Evolutionary conservation across 2,329 filamentous ascomycete genomes (phyloP).

Genomic region (Rutstroemia sp.): DNA sequence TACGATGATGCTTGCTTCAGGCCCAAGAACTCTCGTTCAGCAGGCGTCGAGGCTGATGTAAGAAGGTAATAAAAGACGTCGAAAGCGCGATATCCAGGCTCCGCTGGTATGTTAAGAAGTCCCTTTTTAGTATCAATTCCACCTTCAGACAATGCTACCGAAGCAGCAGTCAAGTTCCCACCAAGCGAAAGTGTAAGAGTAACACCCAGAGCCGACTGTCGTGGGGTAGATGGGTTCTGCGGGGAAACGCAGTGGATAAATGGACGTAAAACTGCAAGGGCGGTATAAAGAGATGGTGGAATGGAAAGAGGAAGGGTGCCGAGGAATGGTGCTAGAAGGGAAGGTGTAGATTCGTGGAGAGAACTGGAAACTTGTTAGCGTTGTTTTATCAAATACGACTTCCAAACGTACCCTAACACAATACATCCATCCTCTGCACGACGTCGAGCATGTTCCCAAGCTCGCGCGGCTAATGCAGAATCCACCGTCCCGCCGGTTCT

Average conservation of each 20-base stretch:
- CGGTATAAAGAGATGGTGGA: conserved; percentile 67
- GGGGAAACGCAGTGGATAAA: conserved; percentile 86
- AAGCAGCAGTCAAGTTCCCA: conserved; percentile 69
- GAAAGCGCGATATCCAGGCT: conserved; percentile 83
- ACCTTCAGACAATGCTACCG: conserved; percentile 72
- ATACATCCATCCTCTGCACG: conserved; percentile 95
- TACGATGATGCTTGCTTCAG: conserved; percentile 74
- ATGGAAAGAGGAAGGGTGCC: conserved; percentile 72
- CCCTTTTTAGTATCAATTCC: conserved; percentile 81
- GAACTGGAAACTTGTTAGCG: conserved; percentile 47
- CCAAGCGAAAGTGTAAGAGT: conserved; percentile 74
- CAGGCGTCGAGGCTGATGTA: conserved; percentile 80
- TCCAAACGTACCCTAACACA: conserved; percentile 63
- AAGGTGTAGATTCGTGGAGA: conserved; percentile 81
- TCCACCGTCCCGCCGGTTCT: conserved; percentile 73
- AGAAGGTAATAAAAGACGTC: conserved; percentile 97
- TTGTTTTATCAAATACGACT: neutral
- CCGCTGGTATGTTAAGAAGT: conserved; percentile 69
- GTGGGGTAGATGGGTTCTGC: conserved; percentile 75
- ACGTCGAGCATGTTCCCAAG: conserved; percentile 93
- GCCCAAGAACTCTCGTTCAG: conserved; percentile 81
- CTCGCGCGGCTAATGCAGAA: conserved; percentile 65
- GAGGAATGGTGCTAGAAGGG: conserved; percentile 74
- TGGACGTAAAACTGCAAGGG: conserved; percentile 73
- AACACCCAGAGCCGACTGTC: conserved; percentile 73